Base-by-base conservation (phyloP, 345 rosid species). In the Populus nigra region DNA sequence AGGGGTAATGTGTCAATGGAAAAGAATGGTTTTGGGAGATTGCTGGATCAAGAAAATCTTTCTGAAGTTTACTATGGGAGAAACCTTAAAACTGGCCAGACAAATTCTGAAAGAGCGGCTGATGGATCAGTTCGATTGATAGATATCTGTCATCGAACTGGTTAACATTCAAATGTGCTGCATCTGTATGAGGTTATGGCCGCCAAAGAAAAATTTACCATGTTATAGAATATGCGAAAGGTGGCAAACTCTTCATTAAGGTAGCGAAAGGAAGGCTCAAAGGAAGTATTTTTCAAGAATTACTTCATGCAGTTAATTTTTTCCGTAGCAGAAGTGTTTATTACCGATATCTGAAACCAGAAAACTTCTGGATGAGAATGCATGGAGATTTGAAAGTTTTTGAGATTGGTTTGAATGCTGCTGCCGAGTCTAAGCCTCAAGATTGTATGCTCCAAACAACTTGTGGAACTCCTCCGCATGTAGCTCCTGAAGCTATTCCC, bases 171-270 rank as follows among this genome's bases (percentile, higher is more conserved):
- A 73, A 73, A 79, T 31, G 69, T 79, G 2, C 45, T 77, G 70
- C 73, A 71, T 29, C 73, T 73, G 33, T 39, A 68, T 68, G 67
- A 77, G 38, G 78, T 77, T 20, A 53, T 81, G 75, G 65, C 81
- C 36, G 62, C 78, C 29, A 18, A 71, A 57, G 27, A 66, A 74
- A 73, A 75, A 63, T 77, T 76, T 77, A 73, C 75, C 31, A 73
- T 68, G 76, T 73, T 16, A 73, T 69, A 72, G 78, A 81, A 55
- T 77, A 77, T 71, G 81, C 81, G 1, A 77, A 81, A 68, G 78
- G 84, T 12, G 76, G 81, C 35, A 65, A 81, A 78, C 76, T 81
- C 67, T 77, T 73, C 38, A 55, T 72, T 49, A 62, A 69, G 61
- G 66, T 74, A 18, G 8, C 75, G 27, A 77, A 41, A 25, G 69